These are phyloP conservation scores for Fusarium albosuccineum DNA, from an alignment of 2,329 filamentous ascomycete species.

Conservation along the genomic window DNA sequence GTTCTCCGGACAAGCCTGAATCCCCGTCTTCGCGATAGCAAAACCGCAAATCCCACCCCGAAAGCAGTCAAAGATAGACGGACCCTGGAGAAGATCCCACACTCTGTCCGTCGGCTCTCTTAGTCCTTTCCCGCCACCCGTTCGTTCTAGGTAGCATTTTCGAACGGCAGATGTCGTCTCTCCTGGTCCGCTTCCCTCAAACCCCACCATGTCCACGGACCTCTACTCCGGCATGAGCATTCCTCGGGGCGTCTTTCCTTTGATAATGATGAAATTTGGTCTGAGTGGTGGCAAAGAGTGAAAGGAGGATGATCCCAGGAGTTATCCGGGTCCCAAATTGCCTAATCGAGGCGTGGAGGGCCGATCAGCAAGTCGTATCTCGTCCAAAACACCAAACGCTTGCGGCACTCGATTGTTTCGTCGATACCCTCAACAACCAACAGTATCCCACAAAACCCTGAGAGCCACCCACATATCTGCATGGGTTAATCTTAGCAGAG, in stretches of 20 bases:
- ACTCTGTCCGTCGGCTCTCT: conserved; percentile 1
- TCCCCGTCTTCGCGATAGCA: background rate
- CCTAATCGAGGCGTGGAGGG: background rate
- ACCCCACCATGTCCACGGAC: background rate
- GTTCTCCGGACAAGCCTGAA: background rate
- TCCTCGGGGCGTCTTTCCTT: background rate
- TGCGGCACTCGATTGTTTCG: conserved; percentile 1
- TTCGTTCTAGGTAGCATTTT: conserved; percentile 12
- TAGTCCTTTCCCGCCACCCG: conserved; percentile 7
- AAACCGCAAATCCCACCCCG: conserved; percentile 11
- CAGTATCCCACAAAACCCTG: conserved; percentile 7
- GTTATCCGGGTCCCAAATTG: conserved; percentile 3
- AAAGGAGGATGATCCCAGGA: background rate
- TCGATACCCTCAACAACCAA: conserved; percentile 15
- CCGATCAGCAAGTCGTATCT: conserved; percentile 2
- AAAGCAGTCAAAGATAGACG: conserved; percentile 15
- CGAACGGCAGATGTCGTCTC: background rate
- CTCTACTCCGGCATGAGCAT: conserved; percentile 6
- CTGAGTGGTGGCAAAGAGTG: conserved; percentile 18
- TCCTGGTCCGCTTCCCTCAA: background rate
- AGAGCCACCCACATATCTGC: conserved; percentile 25
- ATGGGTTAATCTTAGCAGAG: background rate
- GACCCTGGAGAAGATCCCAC: conserved; percentile 8
- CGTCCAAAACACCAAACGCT: conserved; percentile 11
- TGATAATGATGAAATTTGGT: background rate